Evolutionary conservation across 345 rosid species (phyloP).

Genomic region (Eutrema japonicum): DNA sequence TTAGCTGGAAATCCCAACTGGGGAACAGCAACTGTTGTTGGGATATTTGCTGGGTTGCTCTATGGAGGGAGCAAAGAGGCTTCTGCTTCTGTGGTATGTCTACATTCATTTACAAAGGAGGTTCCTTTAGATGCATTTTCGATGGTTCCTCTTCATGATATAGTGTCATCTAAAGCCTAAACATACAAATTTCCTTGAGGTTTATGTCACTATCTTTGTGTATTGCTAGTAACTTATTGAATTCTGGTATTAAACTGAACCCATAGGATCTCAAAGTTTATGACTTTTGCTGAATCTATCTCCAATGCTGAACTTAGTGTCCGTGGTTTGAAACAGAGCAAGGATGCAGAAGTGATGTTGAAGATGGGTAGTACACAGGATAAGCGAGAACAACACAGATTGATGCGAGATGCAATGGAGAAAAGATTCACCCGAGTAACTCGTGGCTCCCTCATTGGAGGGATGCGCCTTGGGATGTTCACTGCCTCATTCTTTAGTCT

Average conservation of each 20-base stretch:
- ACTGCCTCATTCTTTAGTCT: conserved; percentile 81
- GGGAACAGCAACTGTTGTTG: conserved; percentile 87
- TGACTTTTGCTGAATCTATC: background rate
- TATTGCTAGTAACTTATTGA: conserved; percentile 10
- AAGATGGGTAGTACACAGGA: conserved; percentile 95
- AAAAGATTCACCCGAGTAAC: conserved; percentile 83
- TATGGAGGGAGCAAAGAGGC: conserved; percentile 99
- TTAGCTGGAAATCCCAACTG: conserved; percentile 78
- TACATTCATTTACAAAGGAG: background rate
- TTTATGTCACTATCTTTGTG: conserved; percentile 10
- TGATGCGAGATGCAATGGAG: conserved; percentile 98
- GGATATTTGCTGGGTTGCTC: conserved; percentile 86
- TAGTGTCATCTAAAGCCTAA: background rate
- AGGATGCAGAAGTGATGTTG: conserved; percentile 94
- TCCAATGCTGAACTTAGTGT: background rate
- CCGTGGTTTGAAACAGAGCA: conserved; percentile 57
- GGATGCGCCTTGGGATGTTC: conserved; percentile 89
- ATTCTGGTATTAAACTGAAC: background rate
- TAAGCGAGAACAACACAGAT: conserved; percentile 80
- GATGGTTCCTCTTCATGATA: background rate
- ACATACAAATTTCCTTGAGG: background rate
- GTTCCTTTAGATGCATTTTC: background rate
- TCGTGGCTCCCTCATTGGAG: conserved; percentile 90
- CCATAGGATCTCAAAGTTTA: conserved; percentile 1
- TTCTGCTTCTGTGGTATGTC: conserved; percentile 83